phyloP scores from a whole-genome alignment of 2,329 filamentous ascomycete genomes.

The Microdochium nivale region DNA sequence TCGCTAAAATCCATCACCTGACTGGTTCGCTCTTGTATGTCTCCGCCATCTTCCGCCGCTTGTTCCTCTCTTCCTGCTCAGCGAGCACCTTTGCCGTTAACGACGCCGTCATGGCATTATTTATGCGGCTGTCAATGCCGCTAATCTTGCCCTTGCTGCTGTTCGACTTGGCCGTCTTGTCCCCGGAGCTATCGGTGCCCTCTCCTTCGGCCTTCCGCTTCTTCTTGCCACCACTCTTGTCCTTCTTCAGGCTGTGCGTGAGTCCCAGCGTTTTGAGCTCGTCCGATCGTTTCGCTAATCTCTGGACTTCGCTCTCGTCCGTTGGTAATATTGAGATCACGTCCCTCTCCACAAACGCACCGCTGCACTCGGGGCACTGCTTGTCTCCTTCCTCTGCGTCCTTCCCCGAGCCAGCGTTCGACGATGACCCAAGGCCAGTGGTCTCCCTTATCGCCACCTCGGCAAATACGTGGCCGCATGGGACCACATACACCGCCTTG shows the following conservation, averaged over 20 bases:
- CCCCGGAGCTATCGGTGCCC: conserved; percentile 5
- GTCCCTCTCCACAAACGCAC: conserved; percentile 63
- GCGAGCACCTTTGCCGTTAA: conserved; percentile 79
- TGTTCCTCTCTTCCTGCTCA: conserved; percentile 78
- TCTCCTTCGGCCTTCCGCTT: conserved; percentile 49
- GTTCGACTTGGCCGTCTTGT: conserved; percentile 43
- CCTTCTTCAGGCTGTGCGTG: conserved; percentile 84
- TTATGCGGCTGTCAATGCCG: conserved; percentile 54
- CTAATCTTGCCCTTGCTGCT: conserved; percentile 22
- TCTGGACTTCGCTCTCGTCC: conserved; percentile 60
- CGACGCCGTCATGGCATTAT: conserved; percentile 77
- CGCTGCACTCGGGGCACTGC: conserved; percentile 64
- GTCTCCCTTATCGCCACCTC: conserved; percentile 79
- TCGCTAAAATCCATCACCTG: neutral
- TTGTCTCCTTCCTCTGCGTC: conserved; percentile 40
- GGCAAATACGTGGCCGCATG: conserved; percentile 91
- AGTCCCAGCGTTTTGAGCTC: conserved; percentile 64
- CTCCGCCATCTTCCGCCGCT: conserved; percentile 60
- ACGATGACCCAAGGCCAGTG: conserved; percentile 12
- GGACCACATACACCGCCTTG: conserved; percentile 82
- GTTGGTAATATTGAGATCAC: conserved; percentile 75
- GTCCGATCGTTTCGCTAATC: conserved; percentile 56
- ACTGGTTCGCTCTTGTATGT: neutral
- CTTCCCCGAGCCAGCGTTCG: neutral
- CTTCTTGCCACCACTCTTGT: conserved; percentile 55